phyloP scores from a whole-genome alignment of 495 filamentous ascomycete species.

The Hypoxylon lenormandii region DNA sequence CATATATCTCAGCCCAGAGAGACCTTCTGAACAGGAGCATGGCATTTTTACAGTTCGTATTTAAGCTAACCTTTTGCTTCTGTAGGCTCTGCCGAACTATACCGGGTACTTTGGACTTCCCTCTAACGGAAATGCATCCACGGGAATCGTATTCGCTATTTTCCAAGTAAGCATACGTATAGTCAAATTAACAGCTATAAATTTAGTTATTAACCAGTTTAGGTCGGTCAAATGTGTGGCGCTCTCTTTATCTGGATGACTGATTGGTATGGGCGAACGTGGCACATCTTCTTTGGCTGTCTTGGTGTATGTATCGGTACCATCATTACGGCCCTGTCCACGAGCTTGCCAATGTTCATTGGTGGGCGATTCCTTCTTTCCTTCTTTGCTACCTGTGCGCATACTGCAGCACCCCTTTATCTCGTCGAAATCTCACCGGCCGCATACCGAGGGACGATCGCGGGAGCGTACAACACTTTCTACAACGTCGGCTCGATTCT shows the following conservation, averaged over 20 bases:
- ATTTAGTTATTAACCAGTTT: not conserved
- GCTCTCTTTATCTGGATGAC: slow-evolving; percentile 49
- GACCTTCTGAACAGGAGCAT: too few species aligned
- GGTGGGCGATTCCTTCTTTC: slow-evolving; percentile 81
- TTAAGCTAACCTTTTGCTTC: not conserved
- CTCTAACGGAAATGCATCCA: slow-evolving; percentile 44
- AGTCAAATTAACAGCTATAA: too few species aligned
- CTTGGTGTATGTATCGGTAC: slow-evolving; percentile 74
- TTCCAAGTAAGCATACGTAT: slow-evolving; percentile 46
- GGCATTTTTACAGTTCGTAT: not conserved
- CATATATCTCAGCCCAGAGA: too few species aligned
- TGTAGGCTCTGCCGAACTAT: slow-evolving; percentile 50
- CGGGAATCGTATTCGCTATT: slow-evolving; percentile 53
- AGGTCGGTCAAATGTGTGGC: slow-evolving; percentile 51
- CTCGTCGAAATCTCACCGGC: slow-evolving; percentile 81
- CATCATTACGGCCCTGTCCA: slow-evolving; percentile 55
- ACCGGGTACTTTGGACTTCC: slow-evolving; percentile 47
- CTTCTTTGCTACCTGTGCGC: slow-evolving; percentile 75
- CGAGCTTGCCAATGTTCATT: slow-evolving; percentile 66
- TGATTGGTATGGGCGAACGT: slow-evolving; percentile 59
- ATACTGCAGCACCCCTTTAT: slow-evolving; percentile 78
- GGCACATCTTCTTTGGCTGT: slow-evolving; percentile 66
- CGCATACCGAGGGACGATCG: slow-evolving; percentile 73
- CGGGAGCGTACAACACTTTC: slow-evolving; percentile 65
- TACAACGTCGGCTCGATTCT: slow-evolving; percentile 70